Conservation (phyloP, 2,329 filamentous ascomycete species). For the Phoma sp. region DNA sequence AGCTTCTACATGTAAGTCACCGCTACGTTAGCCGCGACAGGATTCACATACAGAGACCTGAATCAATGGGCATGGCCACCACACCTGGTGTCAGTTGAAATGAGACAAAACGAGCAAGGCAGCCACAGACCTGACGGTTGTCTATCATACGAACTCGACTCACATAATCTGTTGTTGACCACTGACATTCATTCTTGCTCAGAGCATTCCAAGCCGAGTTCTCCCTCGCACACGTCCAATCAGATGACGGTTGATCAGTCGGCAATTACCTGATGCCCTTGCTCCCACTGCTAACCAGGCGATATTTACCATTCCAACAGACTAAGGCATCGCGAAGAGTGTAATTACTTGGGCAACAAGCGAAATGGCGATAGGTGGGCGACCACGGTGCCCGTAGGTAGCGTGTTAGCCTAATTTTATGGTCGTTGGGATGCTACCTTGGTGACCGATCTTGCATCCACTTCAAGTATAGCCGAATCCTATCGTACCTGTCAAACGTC, state of each 20-base stretch:
- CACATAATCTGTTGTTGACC: conserved; percentile 42
- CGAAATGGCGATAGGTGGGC: conserved; percentile 36
- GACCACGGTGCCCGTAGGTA: conserved; percentile 32
- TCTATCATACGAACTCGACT: conserved; percentile 41
- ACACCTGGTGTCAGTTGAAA: conserved; percentile 40
- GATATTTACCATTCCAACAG: conserved; percentile 44
- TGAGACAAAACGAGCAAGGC: conserved; percentile 35
- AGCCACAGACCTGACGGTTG: conserved; percentile 44
- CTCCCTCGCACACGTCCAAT: conserved; percentile 50
- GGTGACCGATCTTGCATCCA: conserved; percentile 34
- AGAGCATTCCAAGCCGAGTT: conserved; percentile 44
- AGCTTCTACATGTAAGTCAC: conserved; percentile 42
- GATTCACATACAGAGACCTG: conserved; percentile 37
- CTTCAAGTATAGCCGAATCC: conserved; percentile 41
- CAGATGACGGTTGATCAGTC: conserved; percentile 41
- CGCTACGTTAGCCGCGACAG: conserved; percentile 34
- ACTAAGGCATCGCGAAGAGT: conserved; percentile 32
- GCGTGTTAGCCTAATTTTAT: conserved; percentile 46
- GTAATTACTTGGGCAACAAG: conserved; percentile 43
- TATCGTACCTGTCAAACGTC: conserved; percentile 35
- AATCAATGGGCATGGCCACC: conserved; percentile 46
- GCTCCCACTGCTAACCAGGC: conserved; percentile 48
- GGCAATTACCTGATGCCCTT: conserved; percentile 46
- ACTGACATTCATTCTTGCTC: conserved; percentile 48
- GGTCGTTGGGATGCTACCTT: conserved; percentile 39